These are phyloP conservation scores for Diaporthe humulicola DNA, from an alignment of 2,329 filamentous ascomycete genomes.

Conservation along the genomic window DNA sequence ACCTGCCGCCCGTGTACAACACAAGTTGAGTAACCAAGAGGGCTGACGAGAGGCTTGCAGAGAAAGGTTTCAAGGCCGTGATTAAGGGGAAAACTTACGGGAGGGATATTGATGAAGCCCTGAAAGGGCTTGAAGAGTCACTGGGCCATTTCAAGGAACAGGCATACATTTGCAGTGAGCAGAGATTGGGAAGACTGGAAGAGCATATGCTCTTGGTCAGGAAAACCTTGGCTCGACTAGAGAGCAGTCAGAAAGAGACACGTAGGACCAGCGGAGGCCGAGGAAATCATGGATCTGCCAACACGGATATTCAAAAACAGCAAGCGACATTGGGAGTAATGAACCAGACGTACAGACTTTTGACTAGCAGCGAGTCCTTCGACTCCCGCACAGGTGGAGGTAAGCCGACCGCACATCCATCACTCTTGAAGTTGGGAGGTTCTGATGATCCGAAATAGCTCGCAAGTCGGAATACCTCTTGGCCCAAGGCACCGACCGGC, in stretches of 20 bases:
- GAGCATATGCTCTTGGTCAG: not conserved
- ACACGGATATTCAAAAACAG: not conserved
- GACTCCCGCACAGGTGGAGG: not conserved
- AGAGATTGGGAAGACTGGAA: not conserved
- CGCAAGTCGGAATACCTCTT: not conserved
- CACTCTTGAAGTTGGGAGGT: not conserved
- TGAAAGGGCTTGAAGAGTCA: not conserved
- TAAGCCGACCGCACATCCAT: not conserved
- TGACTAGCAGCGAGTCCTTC: not conserved
- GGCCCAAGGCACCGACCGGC: not conserved
- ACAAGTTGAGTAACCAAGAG: not conserved
- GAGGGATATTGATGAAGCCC: not conserved
- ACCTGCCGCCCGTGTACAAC: fast-evolving
- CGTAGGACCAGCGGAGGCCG: not conserved
- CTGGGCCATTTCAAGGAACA: not conserved
- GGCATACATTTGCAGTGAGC: not conserved
- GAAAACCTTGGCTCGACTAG: not conserved
- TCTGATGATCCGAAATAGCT: not conserved
- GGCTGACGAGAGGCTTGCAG: not conserved
- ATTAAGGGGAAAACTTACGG: not conserved
- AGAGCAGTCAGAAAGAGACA: not conserved
- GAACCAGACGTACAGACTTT: not conserved
- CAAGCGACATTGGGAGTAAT: not conserved
- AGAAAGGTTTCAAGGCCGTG: not conserved
- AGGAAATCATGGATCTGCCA: not conserved